These are phyloP conservation scores for Schizosaccharomyces cryophilus DNA, from an alignment of 805 yeast species.

Conservation along the genomic window DNA sequence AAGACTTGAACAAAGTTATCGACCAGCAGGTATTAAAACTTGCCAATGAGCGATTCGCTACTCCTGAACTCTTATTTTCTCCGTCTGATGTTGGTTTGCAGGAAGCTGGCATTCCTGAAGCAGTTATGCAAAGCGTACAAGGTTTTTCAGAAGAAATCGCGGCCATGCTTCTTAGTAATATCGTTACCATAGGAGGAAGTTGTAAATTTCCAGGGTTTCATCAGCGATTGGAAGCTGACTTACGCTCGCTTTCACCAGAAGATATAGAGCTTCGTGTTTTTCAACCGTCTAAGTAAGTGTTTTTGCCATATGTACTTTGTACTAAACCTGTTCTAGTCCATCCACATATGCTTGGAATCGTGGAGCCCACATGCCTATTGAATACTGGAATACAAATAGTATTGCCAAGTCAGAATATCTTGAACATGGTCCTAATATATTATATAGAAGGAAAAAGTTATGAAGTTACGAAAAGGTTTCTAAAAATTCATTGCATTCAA, in stretches of 20 bases:
- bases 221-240: slow-evolving; percentile 24
- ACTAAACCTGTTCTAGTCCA: slow-evolving; percentile 10
- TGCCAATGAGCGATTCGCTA: slow-evolving; percentile 63
- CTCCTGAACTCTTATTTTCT: slow-evolving; percentile 68
- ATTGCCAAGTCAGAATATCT: slow-evolving; percentile 58
- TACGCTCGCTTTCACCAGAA: slow-evolving; percentile 15
- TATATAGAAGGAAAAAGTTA: not conserved
- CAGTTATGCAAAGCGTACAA: slow-evolving; percentile 42
- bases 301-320: not conserved
- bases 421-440: slow-evolving; percentile 39
- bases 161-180: slow-evolving; percentile 57
- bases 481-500: no score
- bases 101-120: slow-evolving; percentile 53
- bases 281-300: slow-evolving; percentile 11
- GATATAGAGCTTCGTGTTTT: slow-evolving; percentile 12
- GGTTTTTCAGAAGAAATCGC: slow-evolving; percentile 42
- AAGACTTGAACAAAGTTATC: not conserved
- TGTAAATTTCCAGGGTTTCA: slow-evolving; percentile 44
- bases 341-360: slow-evolving; percentile 34
- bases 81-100: slow-evolving; percentile 61
- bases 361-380: slow-evolving; percentile 23
- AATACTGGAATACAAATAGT: slow-evolving; percentile 23
- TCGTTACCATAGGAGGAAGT: slow-evolving; percentile 64
- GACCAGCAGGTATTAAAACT: slow-evolving; percentile 13
- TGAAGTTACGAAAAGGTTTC: not conserved